Base-by-base conservation (phyloP, 129 eudicot genomes). In the Lactuca sativa region DNA sequence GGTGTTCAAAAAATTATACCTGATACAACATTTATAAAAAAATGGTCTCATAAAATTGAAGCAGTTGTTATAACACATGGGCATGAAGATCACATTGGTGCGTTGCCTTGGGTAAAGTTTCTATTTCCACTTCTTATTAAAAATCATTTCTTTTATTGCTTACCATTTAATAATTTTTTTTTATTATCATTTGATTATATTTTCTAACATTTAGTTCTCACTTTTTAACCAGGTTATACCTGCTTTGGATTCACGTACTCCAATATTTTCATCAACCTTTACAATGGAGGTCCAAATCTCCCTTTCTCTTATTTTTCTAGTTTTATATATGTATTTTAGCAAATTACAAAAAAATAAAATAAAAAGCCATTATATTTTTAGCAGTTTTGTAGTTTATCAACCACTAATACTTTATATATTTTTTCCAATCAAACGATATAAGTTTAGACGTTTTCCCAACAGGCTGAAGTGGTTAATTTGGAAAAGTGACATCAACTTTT, bases 11-110 rank as follows among this genome's bases (percentile, higher is more conserved):
- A 93, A 77, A 93, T 93, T 67, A 83, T 93, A 70, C 98, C 98
- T 14, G 98, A 93, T 72, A 93, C 98, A 4, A 85, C 95, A 55
- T 93, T 93, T 80, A 93, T 93, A 49, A 89, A 83, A 64, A 89
- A 82, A 56, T 93, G 98, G 98, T 86, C 97, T 64, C 98, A 93
- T 82, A 93, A 93, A 80, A 93, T 93, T 78, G 98, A 93, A 89
- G 98, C 98, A 64, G 98, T 93, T 82, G 69, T 93, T 38, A 93
- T 93, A 69, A 93, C 98, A 64, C 98, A 93, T 66, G 98, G 98
- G 14, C 98, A 93, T 71, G 98, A 93, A 86, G 98, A 93, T 76
- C 98, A 93, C 88, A 93, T 93, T 80, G 98, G 98, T 81, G 98
- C 98, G 70, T 87, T 93, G 80, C 98, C 98, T 64, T 93, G 98